Evolutionary conservation across 2,329 filamentous ascomycete species (phyloP), one percentile per base, ranked within the genome.

Genomic region (Pleomassaria siparia): DNA sequence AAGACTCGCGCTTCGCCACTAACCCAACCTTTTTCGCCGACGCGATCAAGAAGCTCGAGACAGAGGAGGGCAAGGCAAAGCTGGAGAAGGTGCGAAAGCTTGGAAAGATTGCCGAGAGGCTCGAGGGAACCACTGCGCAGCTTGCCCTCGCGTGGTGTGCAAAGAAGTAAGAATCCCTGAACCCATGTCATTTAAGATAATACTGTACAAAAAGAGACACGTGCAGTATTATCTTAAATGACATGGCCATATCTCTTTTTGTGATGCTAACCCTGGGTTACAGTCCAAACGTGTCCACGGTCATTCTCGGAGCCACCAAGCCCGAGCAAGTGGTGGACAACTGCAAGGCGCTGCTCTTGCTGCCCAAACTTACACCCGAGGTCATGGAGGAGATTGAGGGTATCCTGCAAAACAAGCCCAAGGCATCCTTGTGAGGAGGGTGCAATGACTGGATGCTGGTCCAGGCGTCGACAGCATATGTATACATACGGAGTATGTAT

Each of bases 81-180:
- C 78, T 82, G 50, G 77, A 80, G 53, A 80, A 82, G 69, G 83
- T 84, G 64, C 75, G 76, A 67, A 76, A 78, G 60, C 65, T 80
- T 36, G 76, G 74, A n/a, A 68, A 71, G 52, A 66, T 80, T 43
- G 77, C 77, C 6, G 76, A 79, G 62, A 73, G 67, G 61, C 68
- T 80, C 2, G 76, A 73, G 46, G 76, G 70, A 49, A 77, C 63
- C 25, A 72, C 71, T 8, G 66, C 77, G 3, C 78, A 81, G 48
- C 73, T 85, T 7, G 74, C 80, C n/a, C 71, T 84, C 26, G 82
- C 81, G 1, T 85, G 82, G 81, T 72, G 72, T 40, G 72, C 80
- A 22, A 82, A 80, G 70, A 84, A 85, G 58, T 60, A 51, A 58
- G 58, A 11, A 24, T 30, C 22, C 29, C 40, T 16, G n/a, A n/a